Evolutionary conservation across 768 basidiomycete species (phyloP).

Genomic region (Ramaria sp.): DNA sequence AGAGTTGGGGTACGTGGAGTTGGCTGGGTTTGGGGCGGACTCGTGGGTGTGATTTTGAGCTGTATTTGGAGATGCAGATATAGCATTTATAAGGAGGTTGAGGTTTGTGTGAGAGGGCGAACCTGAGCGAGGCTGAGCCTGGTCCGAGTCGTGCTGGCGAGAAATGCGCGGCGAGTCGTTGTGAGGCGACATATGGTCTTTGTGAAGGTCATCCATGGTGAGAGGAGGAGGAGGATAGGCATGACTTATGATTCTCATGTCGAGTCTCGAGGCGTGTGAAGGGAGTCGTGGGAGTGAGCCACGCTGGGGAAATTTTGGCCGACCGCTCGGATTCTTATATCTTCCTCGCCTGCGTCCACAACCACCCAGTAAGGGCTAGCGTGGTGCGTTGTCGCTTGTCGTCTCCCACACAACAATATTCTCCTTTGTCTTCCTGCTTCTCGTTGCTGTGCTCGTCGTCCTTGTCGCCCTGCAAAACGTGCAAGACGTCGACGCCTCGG

Average conservation of each 20-base stretch:
- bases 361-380: background rate
- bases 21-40: constrained; percentile 25
- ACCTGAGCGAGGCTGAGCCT: constrained; percentile 24
- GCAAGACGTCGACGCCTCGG: no score
- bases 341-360: background rate
- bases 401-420: no score
- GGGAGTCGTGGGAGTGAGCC: constrained; percentile 5
- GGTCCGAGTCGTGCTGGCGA: background rate
- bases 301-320: background rate
- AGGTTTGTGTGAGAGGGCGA: constrained; percentile 29
- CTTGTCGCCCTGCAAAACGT: no score
- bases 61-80: constrained; percentile 19
- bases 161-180: background rate
- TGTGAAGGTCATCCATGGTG: constrained; percentile 4
- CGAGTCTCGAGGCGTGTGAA: background rate
- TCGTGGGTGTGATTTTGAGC: constrained; percentile 22
- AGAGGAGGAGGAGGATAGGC: constrained; percentile 9
- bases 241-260: constrained; percentile 12
- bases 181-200: background rate
- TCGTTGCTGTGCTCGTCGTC: no score
- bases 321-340: background rate
- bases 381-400: no score
- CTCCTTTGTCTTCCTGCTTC: no score
- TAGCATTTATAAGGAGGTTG: constrained; percentile 26
- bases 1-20: constrained; percentile 15